These are phyloP conservation scores for Alloteropsis angusta DNA, from an alignment of 202 grass and related monocot genomes.

Conservation along the genomic window DNA sequence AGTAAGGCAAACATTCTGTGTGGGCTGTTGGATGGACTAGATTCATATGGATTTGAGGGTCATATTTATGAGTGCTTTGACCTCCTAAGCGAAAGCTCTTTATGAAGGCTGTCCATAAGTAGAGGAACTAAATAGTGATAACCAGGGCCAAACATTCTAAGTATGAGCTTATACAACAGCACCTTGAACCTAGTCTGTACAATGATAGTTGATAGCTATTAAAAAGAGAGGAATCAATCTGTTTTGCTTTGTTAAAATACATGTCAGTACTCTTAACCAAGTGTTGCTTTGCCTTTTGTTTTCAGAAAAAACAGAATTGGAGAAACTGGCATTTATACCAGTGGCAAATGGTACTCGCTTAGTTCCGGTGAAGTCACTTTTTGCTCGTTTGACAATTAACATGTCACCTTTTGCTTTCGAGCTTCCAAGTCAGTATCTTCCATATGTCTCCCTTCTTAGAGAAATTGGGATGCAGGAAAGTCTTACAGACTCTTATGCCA, in stretches of 20 bases:
- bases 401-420: constrained; percentile 98
- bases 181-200: not conserved
- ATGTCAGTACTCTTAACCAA: not conserved
- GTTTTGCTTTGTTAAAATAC: constrained; percentile 1
- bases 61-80: not conserved
- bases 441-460: constrained; percentile 76
- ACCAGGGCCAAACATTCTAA: not conserved
- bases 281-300: constrained; percentile 23
- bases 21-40: not conserved
- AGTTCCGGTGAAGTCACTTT: constrained; percentile 74
- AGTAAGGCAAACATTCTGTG: not conserved
- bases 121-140: not conserved
- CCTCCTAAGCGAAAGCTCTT: not conserved
- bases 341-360: constrained; percentile 96
- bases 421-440: constrained; percentile 70
- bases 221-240: not conserved
- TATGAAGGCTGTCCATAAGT: not conserved
- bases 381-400: constrained; percentile 74
- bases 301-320: constrained; percentile 70
- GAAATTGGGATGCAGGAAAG: constrained; percentile 85
- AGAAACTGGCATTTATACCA: constrained; percentile 83
- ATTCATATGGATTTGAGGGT: not conserved
- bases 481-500: constrained; percentile 75
- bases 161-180: constrained; percentile 8
- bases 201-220: constrained; percentile 1